Conservation (phyloP, 352 stramenopile species). For the Phytopythium mirpurense region DNA sequence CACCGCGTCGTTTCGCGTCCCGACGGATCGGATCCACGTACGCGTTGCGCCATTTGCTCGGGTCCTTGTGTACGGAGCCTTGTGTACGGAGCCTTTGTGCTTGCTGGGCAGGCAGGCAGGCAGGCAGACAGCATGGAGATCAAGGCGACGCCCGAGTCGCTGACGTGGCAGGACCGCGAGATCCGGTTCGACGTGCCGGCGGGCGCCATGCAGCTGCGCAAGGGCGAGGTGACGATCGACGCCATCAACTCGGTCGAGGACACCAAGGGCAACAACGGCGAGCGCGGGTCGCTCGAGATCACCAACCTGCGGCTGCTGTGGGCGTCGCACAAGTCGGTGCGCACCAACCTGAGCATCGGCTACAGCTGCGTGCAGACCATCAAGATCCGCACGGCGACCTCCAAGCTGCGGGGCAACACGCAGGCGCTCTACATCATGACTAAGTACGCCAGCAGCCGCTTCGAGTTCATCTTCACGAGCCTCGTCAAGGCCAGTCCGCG, state of each 20-base stretch:
- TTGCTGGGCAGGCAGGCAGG: no score
- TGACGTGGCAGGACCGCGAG: conserved; percentile 89
- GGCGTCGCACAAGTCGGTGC: conserved; percentile 83
- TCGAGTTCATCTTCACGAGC: conserved; percentile 95
- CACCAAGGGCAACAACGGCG: conserved; percentile 94
- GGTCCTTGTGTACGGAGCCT: no score
- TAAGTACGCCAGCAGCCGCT: conserved; percentile 82
- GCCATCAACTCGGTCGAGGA: conserved; percentile 93
- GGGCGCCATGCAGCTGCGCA: conserved; percentile 59
- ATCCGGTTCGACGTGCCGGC: conserved; percentile 85
- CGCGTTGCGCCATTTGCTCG: neutral
- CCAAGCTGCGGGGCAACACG: conserved; percentile 86
- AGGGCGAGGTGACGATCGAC: conserved; percentile 83
- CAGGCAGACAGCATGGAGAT: no score
- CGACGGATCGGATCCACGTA: neutral
- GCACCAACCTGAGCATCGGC: conserved; percentile 85
- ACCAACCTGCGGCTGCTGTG: conserved; percentile 92
- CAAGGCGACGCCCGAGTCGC: conserved; percentile 37
- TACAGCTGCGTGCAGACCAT: conserved; percentile 82
- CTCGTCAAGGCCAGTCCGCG: conserved; percentile 89
- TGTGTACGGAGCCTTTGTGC: no score
- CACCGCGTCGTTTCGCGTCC: conserved; percentile 7
- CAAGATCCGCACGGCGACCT: conserved; percentile 88
- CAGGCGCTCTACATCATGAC: conserved; percentile 92
- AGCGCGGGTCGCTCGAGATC: conserved; percentile 83